phyloP scores from a whole-genome alignment of 2,329 filamentous ascomycete species.

The Dactylellina leptospora region DNA sequence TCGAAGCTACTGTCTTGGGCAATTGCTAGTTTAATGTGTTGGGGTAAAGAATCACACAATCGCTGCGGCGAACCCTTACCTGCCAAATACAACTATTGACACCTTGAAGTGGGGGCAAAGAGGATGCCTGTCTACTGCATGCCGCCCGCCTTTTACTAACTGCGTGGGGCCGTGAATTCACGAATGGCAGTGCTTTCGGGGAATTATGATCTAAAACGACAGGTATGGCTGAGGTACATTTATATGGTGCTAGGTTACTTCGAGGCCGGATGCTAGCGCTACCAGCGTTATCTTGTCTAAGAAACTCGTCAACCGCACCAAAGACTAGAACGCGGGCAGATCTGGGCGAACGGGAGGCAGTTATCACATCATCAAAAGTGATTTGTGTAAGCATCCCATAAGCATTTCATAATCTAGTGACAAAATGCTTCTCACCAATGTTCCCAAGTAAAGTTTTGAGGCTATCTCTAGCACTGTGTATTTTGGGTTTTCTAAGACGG shows the following conservation, averaged over 20 bases:
- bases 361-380: not conserved
- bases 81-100: constrained; percentile 41
- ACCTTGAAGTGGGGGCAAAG: no score
- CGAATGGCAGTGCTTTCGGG: constrained; percentile 26
- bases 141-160: no score
- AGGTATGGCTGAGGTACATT: no score
- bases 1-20: not conserved
- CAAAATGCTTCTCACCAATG: constrained; percentile 3
- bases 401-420: constrained; percentile 50
- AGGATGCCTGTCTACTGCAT: no score
- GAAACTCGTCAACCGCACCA: constrained; percentile 28
- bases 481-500: constrained; percentile 4
- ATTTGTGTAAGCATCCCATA: constrained; percentile 48
- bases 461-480: constrained; percentile 13
- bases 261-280: not conserved
- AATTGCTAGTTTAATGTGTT: not conserved
- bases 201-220: constrained; percentile 41
- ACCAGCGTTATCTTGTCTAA: constrained; percentile 18
- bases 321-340: not conserved
- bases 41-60: constrained; percentile 1
- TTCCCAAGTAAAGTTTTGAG: constrained; percentile 6
- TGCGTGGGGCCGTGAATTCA: not conserved
- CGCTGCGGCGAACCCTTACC: constrained; percentile 11
- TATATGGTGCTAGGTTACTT: not conserved
- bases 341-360: constrained; percentile 6